Evolutionary conservation across 2,329 filamentous ascomycete species (phyloP).

Genomic region (Rutstroemia sp.): DNA sequence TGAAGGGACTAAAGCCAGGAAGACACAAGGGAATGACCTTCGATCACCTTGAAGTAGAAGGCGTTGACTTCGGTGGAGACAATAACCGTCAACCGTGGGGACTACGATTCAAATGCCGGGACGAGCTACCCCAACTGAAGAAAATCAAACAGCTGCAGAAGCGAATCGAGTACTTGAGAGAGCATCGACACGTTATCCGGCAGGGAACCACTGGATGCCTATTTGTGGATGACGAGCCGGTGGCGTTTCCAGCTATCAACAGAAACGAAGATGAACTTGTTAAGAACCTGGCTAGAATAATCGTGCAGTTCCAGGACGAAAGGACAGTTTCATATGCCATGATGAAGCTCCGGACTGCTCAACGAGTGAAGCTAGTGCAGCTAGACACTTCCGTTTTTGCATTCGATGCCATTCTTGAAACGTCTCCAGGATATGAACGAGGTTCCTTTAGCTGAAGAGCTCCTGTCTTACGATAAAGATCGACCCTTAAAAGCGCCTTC

Average conservation of each 20-base stretch:
- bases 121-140: constrained; percentile 39
- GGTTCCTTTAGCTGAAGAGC: constrained; percentile 46
- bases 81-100: constrained; percentile 27
- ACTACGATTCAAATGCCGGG: constrained; percentile 35
- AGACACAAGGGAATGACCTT: constrained; percentile 34
- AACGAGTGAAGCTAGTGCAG: constrained; percentile 42
- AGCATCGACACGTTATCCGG: constrained; percentile 44
- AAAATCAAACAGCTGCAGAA: constrained; percentile 20
- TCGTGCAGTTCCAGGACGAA: constrained; percentile 43
- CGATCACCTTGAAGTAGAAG: constrained; percentile 9
- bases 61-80: constrained; percentile 14
- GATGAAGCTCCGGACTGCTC: constrained; percentile 32
- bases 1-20: constrained; percentile 41
- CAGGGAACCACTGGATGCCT: constrained; percentile 57
- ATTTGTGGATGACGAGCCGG: constrained; percentile 40
- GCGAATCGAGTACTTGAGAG: constrained; percentile 39
- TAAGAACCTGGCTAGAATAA: constrained; percentile 38
- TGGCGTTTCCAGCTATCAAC: constrained; percentile 54
- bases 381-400: constrained; percentile 62
- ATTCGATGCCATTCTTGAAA: constrained; percentile 57
- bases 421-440: constrained; percentile 48
- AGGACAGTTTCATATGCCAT: constrained; percentile 41
- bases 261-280: constrained; percentile 42
- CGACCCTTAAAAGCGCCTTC: constrained; percentile 9
- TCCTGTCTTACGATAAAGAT: constrained; percentile 36